Conservation (phyloP, 2,329 filamentous ascomycete species). For the Eutypella sp. region DNA sequence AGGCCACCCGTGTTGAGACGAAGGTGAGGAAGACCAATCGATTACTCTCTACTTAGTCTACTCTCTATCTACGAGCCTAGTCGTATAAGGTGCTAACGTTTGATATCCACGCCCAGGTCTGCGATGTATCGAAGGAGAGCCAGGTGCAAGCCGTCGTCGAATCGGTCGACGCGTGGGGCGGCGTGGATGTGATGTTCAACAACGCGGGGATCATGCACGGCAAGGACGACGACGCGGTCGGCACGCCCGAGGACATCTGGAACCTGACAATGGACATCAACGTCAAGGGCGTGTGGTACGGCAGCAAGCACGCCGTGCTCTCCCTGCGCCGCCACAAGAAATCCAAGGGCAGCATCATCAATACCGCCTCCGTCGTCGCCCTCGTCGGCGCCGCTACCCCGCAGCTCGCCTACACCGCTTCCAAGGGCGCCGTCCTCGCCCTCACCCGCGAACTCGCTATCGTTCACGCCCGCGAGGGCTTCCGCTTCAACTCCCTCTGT, state of each 20-base stretch:
- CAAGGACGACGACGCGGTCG: slow-evolving; percentile 71
- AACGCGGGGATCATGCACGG: slow-evolving; percentile 97
- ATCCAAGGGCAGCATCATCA: slow-evolving; percentile 77
- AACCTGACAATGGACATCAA: slow-evolving; percentile 91
- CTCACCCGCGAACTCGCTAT: slow-evolving; percentile 88
- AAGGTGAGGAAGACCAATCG: slow-evolving; percentile 30
- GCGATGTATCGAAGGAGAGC: slow-evolving; percentile 82
- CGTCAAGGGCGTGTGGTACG: slow-evolving; percentile 97
- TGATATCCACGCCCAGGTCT: slow-evolving; percentile 34
- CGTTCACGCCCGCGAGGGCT: slow-evolving; percentile 83
- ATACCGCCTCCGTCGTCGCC: slow-evolving; percentile 85
- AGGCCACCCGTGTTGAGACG: slow-evolving; percentile 56
- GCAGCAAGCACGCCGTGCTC: slow-evolving; percentile 85
- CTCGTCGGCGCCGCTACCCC: slow-evolving; percentile 83
- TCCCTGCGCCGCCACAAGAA: slow-evolving; percentile 77
- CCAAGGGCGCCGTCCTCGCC: slow-evolving; percentile 87
- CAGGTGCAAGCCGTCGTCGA: slow-evolving; percentile 73
- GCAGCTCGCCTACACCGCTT: slow-evolving; percentile 88
- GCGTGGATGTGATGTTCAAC: slow-evolving; percentile 91
- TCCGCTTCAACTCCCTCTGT: slow-evolving; percentile 85
- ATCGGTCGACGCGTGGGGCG: slow-evolving; percentile 75
- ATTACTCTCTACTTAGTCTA: slow-evolving; percentile 1
- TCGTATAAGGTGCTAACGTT: too few species aligned
- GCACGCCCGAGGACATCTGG: slow-evolving; percentile 88
- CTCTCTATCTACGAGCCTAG: neutral